Base-by-base conservation (phyloP, 495 filamentous ascomycete genomes). In the Penicillium macrosclerotiorum region DNA sequence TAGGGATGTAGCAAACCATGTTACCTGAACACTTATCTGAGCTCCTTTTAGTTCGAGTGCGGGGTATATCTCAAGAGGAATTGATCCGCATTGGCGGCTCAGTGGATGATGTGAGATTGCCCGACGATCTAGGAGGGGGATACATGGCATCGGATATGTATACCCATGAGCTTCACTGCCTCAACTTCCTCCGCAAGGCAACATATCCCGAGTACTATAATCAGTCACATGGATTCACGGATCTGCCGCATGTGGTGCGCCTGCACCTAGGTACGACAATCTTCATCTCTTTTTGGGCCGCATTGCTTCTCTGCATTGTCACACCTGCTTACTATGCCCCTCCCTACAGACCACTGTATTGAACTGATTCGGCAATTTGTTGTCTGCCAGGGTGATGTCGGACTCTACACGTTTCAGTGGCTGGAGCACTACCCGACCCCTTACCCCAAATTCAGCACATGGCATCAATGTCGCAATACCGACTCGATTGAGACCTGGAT, bases 151-250 rank as follows among this genome's bases (percentile, higher is more conserved):
- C 33, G 7, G 33, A 35, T 19, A 35, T 35, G 33, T 35, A 35
- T 11, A 35, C 33, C 22, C 33, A 35, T 20, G 33, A 35, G 17
- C 33, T 35, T 19, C 33, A 35, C 17, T 35, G 33, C 33, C 33
- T 35, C 33, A 35, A 35, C 17, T 35, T 35, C 7, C 33, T 35
- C 17, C 16, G 33, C 8, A 35, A 35, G 8, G 33, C 33, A 35
- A 35, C 33, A 5, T 35, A 35, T 35, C 33, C 33, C 33, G 17
- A 35, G 33, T 35, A 35, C 33, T 35, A 35, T 19, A 35, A 35
- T 19, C 33, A 35, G 33, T 35, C 33, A 35, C 33, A 35, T 8
- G 33, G 33, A 35, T 35, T 35, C 33, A 35, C 33, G n/a, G 33
- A 35, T 35, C 33, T 35, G 17, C 33, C 33, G 17, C 33, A 35